Evolutionary conservation across 2,329 filamentous ascomycete species (phyloP).

Genomic region (Apiospora phragmitis): DNA sequence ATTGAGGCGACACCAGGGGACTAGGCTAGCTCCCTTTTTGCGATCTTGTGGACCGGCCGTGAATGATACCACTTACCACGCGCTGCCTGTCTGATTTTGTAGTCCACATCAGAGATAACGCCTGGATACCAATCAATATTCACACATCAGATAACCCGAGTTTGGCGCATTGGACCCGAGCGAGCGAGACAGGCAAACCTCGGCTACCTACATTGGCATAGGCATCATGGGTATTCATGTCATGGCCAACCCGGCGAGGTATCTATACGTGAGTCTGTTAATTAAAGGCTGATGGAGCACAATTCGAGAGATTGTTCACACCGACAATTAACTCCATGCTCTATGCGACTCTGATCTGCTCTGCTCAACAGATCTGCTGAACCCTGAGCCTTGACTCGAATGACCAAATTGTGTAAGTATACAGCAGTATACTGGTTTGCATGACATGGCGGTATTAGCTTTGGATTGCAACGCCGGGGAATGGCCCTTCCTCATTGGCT

Average conservation of each 20-base stretch:
- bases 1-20: background rate
- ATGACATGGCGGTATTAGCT: background rate
- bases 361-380: background rate
- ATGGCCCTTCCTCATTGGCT: background rate
- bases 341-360: background rate
- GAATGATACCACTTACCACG: background rate
- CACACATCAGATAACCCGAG: background rate
- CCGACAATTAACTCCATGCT: slow-evolving; percentile 1
- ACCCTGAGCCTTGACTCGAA: background rate
- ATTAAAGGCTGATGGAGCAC: background rate
- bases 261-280: background rate
- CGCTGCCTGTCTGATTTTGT: background rate
- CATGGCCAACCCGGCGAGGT: background rate
- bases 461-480: background rate
- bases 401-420: background rate
- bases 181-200: background rate
- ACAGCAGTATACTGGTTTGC: background rate
- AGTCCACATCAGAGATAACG: background rate
- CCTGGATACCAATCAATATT: background rate
- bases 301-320: background rate
- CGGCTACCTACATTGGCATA: background rate
- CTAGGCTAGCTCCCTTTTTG: background rate
- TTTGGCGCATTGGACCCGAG: background rate
- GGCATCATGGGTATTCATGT: background rate
- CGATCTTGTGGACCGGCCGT: background rate